A percentile compares a stretch with the other conserved stretches of the same genome.
These are phyloP conservation scores for Neofusicoccum laricinum DNA, from an alignment of 2,329 filamentous ascomycete species.

Conservation along the genomic window DNA sequence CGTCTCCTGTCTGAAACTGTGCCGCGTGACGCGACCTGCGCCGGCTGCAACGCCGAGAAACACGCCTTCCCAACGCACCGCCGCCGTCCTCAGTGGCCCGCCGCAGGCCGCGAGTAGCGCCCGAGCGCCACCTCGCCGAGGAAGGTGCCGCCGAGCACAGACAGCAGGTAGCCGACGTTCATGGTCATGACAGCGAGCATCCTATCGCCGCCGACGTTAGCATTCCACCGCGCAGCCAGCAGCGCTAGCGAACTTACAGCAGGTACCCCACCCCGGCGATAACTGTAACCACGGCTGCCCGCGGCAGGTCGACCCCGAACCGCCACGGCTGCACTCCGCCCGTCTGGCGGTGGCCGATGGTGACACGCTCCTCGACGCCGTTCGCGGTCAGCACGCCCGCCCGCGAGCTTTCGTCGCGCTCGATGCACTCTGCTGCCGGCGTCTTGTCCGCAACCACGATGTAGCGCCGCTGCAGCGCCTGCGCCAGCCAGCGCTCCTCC, in stretches of 20 bases:
- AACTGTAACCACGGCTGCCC: conserved; percentile 67
- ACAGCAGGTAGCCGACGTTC: conserved; percentile 82
- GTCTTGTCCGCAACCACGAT: conserved; percentile 67
- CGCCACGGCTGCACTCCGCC: conserved; percentile 67
- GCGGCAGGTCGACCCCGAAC: conserved; percentile 72
- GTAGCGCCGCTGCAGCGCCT: conserved; percentile 72
- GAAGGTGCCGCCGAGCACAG: conserved; percentile 75
- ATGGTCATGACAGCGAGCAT: conserved; percentile 93
- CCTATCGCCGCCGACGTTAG: conserved; percentile 44
- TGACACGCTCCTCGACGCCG: conserved; percentile 76
- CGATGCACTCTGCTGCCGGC: conserved; percentile 57
- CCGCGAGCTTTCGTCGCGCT: conserved; percentile 56
- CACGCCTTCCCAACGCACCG: not conserved
- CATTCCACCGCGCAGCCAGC: not conserved
- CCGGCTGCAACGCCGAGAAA: not conserved
- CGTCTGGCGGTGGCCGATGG: conserved; percentile 63
- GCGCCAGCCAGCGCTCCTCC: conserved; percentile 67
- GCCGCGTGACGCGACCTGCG: not conserved
- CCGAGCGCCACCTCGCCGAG: conserved; percentile 81
- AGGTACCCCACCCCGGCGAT: conserved; percentile 79
- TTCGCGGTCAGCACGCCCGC: conserved; percentile 67
- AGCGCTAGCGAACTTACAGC: conserved; percentile 62
- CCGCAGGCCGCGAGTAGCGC: conserved; percentile 52
- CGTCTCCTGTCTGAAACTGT: too few relatives aligned
- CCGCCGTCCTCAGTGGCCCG: not conserved